A percentile compares a stretch with the other conserved stretches of the same genome.
phyloP scores from a whole-genome alignment of 2,329 filamentous ascomycete species.

The Diaporthe sp. region DNA sequence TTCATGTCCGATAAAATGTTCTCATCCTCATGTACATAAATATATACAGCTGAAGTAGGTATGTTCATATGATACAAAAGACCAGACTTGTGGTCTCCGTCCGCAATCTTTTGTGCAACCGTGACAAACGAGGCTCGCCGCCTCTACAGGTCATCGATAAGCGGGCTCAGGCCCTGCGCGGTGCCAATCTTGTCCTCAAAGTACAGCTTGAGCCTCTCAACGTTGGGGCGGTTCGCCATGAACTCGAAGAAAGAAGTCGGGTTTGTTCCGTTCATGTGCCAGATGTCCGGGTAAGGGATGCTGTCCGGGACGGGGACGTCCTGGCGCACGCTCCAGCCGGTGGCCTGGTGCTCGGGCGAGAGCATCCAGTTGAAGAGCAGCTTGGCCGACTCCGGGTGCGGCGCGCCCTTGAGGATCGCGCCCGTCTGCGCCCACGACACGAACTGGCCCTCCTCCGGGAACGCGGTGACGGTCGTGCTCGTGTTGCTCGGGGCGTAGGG shows the following conservation, averaged over 20 bases:
- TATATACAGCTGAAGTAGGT: constrained; percentile 7
- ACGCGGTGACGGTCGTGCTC: constrained; percentile 38
- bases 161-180: constrained; percentile 58
- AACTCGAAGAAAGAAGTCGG: constrained; percentile 55
- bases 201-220: constrained; percentile 59
- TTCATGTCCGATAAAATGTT: no score
- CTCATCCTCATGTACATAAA: not conserved
- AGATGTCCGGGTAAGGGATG: constrained; percentile 46
- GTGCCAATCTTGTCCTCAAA: constrained; percentile 59
- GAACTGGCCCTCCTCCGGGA: constrained; percentile 56
- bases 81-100: not conserved
- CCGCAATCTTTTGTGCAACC: no score
- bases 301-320: constrained; percentile 51
- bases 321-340: constrained; percentile 51
- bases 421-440: constrained; percentile 64
- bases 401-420: constrained; percentile 63
- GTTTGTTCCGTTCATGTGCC: constrained; percentile 52
- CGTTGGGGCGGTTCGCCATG: constrained; percentile 57
- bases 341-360: constrained; percentile 8
- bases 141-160: constrained; percentile 41
- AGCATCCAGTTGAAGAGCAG: constrained; percentile 59
- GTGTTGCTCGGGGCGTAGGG: constrained; percentile 43
- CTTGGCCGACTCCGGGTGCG: constrained; percentile 65
- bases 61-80: not conserved
- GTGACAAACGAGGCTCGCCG: no score